Evolutionary conservation across 371 early-diverging fungal genomes (phyloP), one percentile per base, ranked within the genome.

Genomic region (Lichtheimia hyalospora): DNA sequence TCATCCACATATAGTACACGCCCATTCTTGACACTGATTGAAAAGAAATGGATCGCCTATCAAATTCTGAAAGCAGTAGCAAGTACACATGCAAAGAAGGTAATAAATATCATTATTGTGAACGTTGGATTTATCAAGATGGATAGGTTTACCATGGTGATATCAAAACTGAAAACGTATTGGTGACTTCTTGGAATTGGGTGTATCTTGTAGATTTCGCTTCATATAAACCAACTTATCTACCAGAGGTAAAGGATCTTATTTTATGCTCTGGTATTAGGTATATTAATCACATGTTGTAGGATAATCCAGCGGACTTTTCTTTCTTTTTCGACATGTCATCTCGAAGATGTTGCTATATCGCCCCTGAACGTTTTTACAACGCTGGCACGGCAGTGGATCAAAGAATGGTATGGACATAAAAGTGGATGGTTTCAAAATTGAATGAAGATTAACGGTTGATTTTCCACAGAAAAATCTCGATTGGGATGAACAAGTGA

Each of bases 331-430:
- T 96, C 67, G 98, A 97, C 70, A 89, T 92, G 12, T 89, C 94
- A 0, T 79, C 85, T 2, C 79, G 96, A 46, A 83, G 96, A 56
- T 86, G 87, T 25, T 96, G 98, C 67, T 96, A 95, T 68, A 74
- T 97, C n/a, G 96, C 97, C 4, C 97, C 98, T 2, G 98, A 97
- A 75, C 78, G 98, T 60, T 96, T 97, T 65, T 91, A 89, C 62
- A 85, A 89, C 25, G 79, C 89, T 3, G 87, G 85, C 18, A 84
- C 85, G 20, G 85, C 77, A 15, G 81, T 83, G 10, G 89, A 86
- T 50, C 83, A 86, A 54, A 73, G 70, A 39, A 84, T 80, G 77
- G 81, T 77, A 63, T 21, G 64, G 59, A 28, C n/a, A 21, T 54
- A 16, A n/a, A 41, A 5, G 46, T 15, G 13, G 20, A 42, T 52